Conservation (phyloP, 2,329 filamentous ascomycete genomes). For the Nemania abortiva region DNA sequence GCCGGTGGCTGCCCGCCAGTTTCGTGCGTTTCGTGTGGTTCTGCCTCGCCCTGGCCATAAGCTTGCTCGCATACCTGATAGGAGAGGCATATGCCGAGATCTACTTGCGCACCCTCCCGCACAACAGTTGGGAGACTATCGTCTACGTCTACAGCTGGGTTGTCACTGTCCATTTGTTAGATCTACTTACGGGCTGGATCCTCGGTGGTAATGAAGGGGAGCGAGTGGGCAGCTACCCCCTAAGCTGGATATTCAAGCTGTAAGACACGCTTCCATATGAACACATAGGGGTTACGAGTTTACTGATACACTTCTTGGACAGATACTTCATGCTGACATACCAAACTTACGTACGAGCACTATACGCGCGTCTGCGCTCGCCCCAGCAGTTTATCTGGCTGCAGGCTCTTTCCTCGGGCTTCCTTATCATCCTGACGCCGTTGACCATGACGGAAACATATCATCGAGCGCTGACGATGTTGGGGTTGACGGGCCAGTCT, state of each 20-base stretch:
- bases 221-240: slow-evolving; percentile 75
- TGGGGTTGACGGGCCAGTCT: slow-evolving; percentile 69
- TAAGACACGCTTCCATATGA: slow-evolving; percentile 52
- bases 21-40: slow-evolving; percentile 79
- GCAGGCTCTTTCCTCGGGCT: slow-evolving; percentile 72
- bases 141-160: slow-evolving; percentile 80
- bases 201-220: slow-evolving; percentile 74
- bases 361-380: slow-evolving; percentile 75
- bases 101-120: slow-evolving; percentile 74
- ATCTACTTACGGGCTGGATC: slow-evolving; percentile 75
- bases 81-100: slow-evolving; percentile 78
- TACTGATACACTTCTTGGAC: slow-evolving; percentile 34
- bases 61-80: slow-evolving; percentile 73
- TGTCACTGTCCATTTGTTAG: slow-evolving; percentile 72
- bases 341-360: slow-evolving; percentile 76
- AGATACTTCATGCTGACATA: slow-evolving; percentile 67
- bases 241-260: slow-evolving; percentile 79
- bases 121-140: slow-evolving; percentile 74
- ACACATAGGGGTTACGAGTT: not conserved
- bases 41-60: slow-evolving; percentile 71
- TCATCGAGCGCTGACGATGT: slow-evolving; percentile 66
- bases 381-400: slow-evolving; percentile 74
- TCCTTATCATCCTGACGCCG: slow-evolving; percentile 72
- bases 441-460: slow-evolving; percentile 71
- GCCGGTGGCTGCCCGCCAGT: slow-evolving; percentile 72